Base-by-base conservation (phyloP, 2,329 filamentous ascomycete species). In the Penicillium glabrum region DNA sequence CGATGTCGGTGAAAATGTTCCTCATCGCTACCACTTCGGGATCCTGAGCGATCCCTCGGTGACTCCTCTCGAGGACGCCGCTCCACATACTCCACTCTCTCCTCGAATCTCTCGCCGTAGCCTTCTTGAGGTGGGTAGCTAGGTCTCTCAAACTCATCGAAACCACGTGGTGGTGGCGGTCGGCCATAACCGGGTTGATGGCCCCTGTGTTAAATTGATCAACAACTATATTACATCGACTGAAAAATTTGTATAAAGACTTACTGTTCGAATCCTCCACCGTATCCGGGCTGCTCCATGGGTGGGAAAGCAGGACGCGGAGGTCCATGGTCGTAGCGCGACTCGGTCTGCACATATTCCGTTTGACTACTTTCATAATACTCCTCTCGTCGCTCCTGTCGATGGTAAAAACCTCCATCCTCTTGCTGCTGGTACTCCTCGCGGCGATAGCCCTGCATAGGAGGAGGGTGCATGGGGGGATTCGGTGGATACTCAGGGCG, bases 21-120 rank as follows among this genome's bases (percentile, higher is more conserved):
- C 24, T 62, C 60, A 54, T 66, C 60, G 49, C 61, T 60, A n/a
- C 56, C 61, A 57, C 59, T 61, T 16, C 63, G 61, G 48, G 67
- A 69, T 24, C 55, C 57, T 37, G 68, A 69, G 14, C 51, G 50
- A 48, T 50, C 26, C 14, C 64, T 62, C 19, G 64, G 59, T 47
- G 66, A 58, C 44, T 66, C 64, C 47, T 64, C 51, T 39, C 56
- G 65, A 56, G 62, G 58, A 29, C 54, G 61, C 47, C 62, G 54
- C 45, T 71, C 66, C 19, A 51, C 58, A 51, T 66, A 66, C 19
- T 63, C 64, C 51, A 61, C 59, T 21, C 60, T 56, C 11, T 57
- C 53, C n/a, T 66, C 60, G 7, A 39, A 63, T 46, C 63, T 57
- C 27, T 63, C 53, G 16, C 57, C 58, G 47, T 61, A 61, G 45